phyloP scores from a whole-genome alignment of 331 rosid genomes.

The Phaseolus coccineus region DNA sequence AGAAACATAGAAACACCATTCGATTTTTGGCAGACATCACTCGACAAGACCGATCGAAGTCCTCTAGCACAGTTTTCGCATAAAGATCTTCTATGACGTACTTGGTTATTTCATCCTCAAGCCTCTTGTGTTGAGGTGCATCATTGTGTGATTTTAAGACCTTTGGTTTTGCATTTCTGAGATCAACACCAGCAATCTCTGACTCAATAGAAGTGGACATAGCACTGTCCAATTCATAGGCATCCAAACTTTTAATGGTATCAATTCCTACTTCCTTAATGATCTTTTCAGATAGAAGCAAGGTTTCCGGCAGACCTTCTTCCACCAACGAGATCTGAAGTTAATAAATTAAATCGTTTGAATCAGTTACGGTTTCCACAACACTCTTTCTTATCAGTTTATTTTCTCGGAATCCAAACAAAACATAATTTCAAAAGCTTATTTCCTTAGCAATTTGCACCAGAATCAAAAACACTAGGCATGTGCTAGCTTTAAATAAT shows the following conservation, averaged over 20 bases:
- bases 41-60: slow-evolving; percentile 48
- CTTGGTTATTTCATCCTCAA: slow-evolving; percentile 53
- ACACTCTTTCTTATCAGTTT: neutral
- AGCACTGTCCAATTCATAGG: slow-evolving; percentile 20
- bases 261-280: slow-evolving; percentile 25
- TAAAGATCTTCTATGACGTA: slow-evolving; percentile 46
- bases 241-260: slow-evolving; percentile 31
- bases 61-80: slow-evolving; percentile 38
- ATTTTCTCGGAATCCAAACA: neutral
- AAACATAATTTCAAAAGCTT: neutral
- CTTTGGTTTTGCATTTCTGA: slow-evolving; percentile 43
- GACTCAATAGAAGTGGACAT: slow-evolving; percentile 37
- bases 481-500: neutral
- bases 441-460: neutral
- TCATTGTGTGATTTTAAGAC: slow-evolving; percentile 43
- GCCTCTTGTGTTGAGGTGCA: slow-evolving; percentile 56
- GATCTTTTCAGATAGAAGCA: slow-evolving; percentile 43
- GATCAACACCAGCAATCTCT: slow-evolving; percentile 35
- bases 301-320: slow-evolving; percentile 31
- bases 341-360: neutral
- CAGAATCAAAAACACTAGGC: neutral
- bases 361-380: neutral
- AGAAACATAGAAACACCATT: slow-evolving; percentile 42
- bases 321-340: slow-evolving; percentile 39
- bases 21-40: slow-evolving; percentile 45